These are phyloP conservation scores for Spergularia bocconei DNA, from an alignment of 148 eudicot genomes.

Conservation along the genomic window DNA sequence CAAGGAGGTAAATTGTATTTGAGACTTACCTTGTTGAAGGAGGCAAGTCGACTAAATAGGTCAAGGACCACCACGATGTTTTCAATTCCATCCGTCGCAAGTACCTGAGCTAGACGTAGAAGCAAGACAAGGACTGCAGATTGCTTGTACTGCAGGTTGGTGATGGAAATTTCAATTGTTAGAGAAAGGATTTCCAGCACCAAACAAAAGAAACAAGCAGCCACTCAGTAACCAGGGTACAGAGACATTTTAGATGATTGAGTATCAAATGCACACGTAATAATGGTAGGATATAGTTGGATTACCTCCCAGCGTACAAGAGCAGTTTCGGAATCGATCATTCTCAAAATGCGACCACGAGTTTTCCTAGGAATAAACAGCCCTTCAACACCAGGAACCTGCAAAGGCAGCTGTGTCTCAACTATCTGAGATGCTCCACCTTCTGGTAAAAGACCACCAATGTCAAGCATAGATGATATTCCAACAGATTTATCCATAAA, in stretches of 20 bases:
- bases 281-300: not conserved
- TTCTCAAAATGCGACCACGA: conserved; percentile 69
- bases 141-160: conserved; percentile 55
- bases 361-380: conserved; percentile 66
- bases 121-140: conserved; percentile 81
- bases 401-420: conserved; percentile 55
- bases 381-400: conserved; percentile 78
- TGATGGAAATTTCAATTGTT: conserved; percentile 10
- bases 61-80: conserved; percentile 72
- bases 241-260: not conserved
- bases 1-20: conserved; percentile 1
- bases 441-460: conserved; percentile 40
- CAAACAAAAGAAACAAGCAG: conserved; percentile 6
- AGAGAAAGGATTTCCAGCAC: not conserved
- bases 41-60: conserved; percentile 72
- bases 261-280: not conserved
- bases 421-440: conserved; percentile 52
- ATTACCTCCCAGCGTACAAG: conserved; percentile 97
- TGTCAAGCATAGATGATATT: conserved; percentile 66
- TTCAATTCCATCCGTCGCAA: conserved; percentile 45
- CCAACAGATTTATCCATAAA: conserved; percentile 88
- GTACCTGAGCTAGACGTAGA: conserved; percentile 66
- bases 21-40: conserved; percentile 62
- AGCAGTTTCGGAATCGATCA: conserved; percentile 57
- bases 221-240: conserved; percentile 5